Conservation (phyloP, 140 eudicot genomes). For the Ambrosia hybrid region DNA sequence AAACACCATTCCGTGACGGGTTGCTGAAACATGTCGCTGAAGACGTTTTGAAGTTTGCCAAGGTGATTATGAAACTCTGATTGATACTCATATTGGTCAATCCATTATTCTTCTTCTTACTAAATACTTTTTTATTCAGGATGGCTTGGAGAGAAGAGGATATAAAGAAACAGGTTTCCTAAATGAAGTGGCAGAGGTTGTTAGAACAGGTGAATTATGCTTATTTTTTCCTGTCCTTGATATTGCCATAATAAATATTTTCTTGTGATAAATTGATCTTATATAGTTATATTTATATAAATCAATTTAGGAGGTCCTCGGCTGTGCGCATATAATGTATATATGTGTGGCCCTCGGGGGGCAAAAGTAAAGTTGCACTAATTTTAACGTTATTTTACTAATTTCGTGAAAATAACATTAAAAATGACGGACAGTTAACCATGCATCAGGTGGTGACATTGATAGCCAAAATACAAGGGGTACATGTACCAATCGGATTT, state of each 20-base stretch:
- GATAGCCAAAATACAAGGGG: too few species aligned
- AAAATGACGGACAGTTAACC: too few species aligned
- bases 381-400: too few species aligned
- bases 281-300: too few species aligned
- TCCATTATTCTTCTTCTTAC: background rate
- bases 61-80: conserved; percentile 46
- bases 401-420: too few species aligned
- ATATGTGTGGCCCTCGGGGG: too few species aligned
- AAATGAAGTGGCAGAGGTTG: conserved; percentile 93
- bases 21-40: conserved; percentile 87
- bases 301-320: too few species aligned
- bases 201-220: conserved; percentile 64
- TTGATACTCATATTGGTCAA: conserved; percentile 5
- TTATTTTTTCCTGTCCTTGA: background rate
- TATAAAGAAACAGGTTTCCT: conserved; percentile 92
- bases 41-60: conserved; percentile 78
- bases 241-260: background rate
- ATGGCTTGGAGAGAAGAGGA: conserved; percentile 97
- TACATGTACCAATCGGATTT: too few species aligned
- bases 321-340: too few species aligned
- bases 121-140: conserved; percentile 43
- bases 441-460: too few species aligned
- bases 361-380: too few species aligned
- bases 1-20: conserved; percentile 98
- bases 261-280: background rate